A percentile compares a stretch with the other conserved stretches of the same genome.
phyloP scores from a whole-genome alignment of 2,329 filamentous ascomycete species.

The Ophiostoma australiae region DNA sequence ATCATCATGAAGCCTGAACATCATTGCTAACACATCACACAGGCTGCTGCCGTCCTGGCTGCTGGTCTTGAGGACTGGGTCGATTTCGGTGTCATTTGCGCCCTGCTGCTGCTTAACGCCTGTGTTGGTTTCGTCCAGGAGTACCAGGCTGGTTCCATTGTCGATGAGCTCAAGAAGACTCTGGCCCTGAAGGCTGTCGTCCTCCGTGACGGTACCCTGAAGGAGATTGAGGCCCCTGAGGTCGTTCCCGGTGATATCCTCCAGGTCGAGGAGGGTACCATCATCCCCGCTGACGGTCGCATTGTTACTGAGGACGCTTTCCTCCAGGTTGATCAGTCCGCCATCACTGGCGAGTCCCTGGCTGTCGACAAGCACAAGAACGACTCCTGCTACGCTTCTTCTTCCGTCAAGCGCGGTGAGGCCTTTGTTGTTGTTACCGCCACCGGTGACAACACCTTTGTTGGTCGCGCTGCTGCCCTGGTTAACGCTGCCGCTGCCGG shows the following conservation, averaged over 20 bases:
- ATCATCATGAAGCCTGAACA: no score
- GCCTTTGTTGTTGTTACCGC: constrained; percentile 76
- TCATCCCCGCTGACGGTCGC: constrained; percentile 82
- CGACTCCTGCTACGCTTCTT: constrained; percentile 79
- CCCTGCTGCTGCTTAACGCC: constrained; percentile 75
- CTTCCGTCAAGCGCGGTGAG: constrained; percentile 84
- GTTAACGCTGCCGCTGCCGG: constrained; percentile 71
- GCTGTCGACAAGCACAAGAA: constrained; percentile 82
- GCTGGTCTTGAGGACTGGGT: constrained; percentile 85
- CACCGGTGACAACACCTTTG: constrained; percentile 85
- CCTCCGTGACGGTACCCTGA: constrained; percentile 70
- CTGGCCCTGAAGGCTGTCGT: constrained; percentile 79
- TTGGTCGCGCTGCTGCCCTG: constrained; percentile 80
- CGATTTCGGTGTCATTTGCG: constrained; percentile 85
- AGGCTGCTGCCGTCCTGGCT: constrained; percentile 72
- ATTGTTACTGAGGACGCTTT: constrained; percentile 79
- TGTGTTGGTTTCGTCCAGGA: constrained; percentile 83
- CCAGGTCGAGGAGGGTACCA: constrained; percentile 86
- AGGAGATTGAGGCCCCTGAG: constrained; percentile 75
- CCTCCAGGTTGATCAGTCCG: constrained; percentile 86
- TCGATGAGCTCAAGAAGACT: constrained; percentile 80
- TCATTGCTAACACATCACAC: constrained; percentile 8
- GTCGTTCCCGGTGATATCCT: constrained; percentile 88
- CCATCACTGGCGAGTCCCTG: constrained; percentile 86
- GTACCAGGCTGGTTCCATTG: constrained; percentile 83